Evolutionary conservation across 1,284 basidiomycete genomes (phyloP).

Genomic region (Austroboletus novae-zelandiae): DNA sequence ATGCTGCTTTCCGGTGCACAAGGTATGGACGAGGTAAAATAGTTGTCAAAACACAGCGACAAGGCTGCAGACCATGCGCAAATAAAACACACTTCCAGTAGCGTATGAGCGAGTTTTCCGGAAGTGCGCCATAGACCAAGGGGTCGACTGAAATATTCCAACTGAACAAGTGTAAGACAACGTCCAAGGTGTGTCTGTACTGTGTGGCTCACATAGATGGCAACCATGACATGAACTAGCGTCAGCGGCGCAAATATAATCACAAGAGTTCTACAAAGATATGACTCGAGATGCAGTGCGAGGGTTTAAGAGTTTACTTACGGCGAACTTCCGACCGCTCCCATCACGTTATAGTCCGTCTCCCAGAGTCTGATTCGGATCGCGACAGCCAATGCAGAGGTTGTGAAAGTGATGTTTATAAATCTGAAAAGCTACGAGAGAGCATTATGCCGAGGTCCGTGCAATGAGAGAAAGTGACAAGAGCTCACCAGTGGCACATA

Average conservation of each 20-base stretch:
- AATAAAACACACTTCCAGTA: conserved; percentile 84
- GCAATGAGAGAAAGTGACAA: conserved; percentile 1
- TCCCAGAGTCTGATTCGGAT: conserved; percentile 71
- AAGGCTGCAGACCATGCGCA: conserved; percentile 91
- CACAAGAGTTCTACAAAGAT: conserved; percentile 63
- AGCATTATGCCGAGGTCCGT: conserved; percentile 26
- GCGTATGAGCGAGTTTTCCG: conserved; percentile 75
- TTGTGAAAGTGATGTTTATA: conserved; percentile 81
- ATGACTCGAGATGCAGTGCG: conserved; percentile 7
- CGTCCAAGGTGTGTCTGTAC: neutral
- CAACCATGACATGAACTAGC: conserved; percentile 80
- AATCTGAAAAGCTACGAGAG: conserved; percentile 72
- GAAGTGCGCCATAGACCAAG: conserved; percentile 88
- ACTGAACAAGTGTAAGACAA: conserved; percentile 40
- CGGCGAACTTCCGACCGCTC: conserved; percentile 81
- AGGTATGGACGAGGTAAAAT: conserved; percentile 82
- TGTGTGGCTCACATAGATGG: conserved; percentile 65
- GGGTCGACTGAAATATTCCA: conserved; percentile 90
- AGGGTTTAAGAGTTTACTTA: conserved; percentile 38
- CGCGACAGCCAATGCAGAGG: conserved; percentile 77
- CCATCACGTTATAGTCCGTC: conserved; percentile 47
- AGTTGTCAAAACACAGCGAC: conserved; percentile 87
- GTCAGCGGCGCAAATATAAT: conserved; percentile 87
- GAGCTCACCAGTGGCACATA: conserved; percentile 72
- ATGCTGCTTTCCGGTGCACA: conserved; percentile 60